phyloP scores from a whole-genome alignment of 1,284 basidiomycete species.

The Apiotrichum akiyoshidainum region DNA sequence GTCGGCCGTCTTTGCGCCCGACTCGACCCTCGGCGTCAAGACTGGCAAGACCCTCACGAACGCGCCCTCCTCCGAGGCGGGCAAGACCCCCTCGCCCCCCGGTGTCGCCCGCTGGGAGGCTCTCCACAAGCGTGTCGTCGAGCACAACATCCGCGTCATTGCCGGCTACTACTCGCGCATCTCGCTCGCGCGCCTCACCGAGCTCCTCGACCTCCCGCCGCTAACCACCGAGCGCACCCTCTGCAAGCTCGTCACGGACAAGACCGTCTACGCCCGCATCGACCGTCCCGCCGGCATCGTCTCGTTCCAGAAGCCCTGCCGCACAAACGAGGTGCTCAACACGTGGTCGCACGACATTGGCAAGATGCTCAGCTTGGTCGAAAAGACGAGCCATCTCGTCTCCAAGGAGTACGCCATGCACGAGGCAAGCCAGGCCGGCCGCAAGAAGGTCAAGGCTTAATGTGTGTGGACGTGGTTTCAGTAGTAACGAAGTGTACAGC shows the following conservation, averaged over 20 bases:
- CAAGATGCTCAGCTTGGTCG: conserved; percentile 61
- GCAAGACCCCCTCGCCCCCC: conserved; percentile 16
- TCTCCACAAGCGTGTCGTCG: conserved; percentile 90
- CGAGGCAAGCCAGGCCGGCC: conserved; percentile 35
- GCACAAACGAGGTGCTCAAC: conserved; percentile 86
- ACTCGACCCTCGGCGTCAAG: conserved; percentile 40
- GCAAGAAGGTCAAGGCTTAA: conserved; percentile 39
- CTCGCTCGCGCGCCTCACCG: conserved; percentile 73
- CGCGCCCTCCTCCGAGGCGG: not conserved
- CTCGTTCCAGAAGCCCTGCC: conserved; percentile 72
- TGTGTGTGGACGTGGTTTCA: not conserved
- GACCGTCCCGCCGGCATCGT: conserved; percentile 89
- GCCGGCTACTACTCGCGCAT: conserved; percentile 94
- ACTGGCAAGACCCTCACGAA: conserved; percentile 42
- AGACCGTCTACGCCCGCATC: conserved; percentile 88
- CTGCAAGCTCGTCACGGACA: conserved; percentile 82
- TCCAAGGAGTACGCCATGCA: conserved; percentile 53
- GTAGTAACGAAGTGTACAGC: conserved; percentile 3
- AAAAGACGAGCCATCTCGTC: conserved; percentile 56
- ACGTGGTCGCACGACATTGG: conserved; percentile 95
- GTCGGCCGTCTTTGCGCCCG: conserved; percentile 72
- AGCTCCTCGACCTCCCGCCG: conserved; percentile 79
- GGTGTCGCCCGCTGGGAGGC: conserved; percentile 87
- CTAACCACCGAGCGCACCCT: conserved; percentile 83
- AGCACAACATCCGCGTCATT: conserved; percentile 96